Evolutionary conservation across 371 early-diverging fungal genomes (phyloP).

Genomic region (Mucor lusitanicus): DNA sequence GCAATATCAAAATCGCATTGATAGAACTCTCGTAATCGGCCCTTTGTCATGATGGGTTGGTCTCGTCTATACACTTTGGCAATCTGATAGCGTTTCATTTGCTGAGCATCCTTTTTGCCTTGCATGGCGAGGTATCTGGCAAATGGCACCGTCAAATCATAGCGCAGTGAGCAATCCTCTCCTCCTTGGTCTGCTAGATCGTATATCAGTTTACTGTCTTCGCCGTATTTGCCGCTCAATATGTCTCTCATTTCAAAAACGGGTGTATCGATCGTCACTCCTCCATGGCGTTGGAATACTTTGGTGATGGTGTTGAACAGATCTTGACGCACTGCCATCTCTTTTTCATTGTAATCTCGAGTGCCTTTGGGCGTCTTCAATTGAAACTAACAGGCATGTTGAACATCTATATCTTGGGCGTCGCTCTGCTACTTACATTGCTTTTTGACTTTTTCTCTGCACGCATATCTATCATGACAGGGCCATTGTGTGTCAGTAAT

Average conservation of each 20-base stretch:
- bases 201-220: slow-evolving; percentile 99
- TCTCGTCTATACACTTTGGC: slow-evolving; percentile 99
- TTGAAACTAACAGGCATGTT: neutral
- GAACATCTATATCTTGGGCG: neutral
- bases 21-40: slow-evolving; percentile 98
- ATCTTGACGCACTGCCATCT: slow-evolving; percentile 91
- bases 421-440: neutral
- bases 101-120: slow-evolving; percentile 68
- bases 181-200: slow-evolving; percentile 99
- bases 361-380: slow-evolving; percentile 73
- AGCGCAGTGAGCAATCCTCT: slow-evolving; percentile 95
- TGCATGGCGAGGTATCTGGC: slow-evolving; percentile 97
- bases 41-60: slow-evolving; percentile 98
- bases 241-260: slow-evolving; percentile 95
- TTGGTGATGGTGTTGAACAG: slow-evolving; percentile 84
- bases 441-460: neutral
- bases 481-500: neutral
- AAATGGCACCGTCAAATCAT: slow-evolving; percentile 99
- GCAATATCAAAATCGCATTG: slow-evolving; percentile 99
- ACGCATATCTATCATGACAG: neutral
- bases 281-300: slow-evolving; percentile 96
- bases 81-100: slow-evolving; percentile 98
- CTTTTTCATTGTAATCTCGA: slow-evolving; percentile 90
- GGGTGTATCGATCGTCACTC: slow-evolving; percentile 99
- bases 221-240: slow-evolving; percentile 98